Evolutionary conservation across 1,284 basidiomycete genomes (phyloP).

Genomic region (Moesziomyces sp.): DNA sequence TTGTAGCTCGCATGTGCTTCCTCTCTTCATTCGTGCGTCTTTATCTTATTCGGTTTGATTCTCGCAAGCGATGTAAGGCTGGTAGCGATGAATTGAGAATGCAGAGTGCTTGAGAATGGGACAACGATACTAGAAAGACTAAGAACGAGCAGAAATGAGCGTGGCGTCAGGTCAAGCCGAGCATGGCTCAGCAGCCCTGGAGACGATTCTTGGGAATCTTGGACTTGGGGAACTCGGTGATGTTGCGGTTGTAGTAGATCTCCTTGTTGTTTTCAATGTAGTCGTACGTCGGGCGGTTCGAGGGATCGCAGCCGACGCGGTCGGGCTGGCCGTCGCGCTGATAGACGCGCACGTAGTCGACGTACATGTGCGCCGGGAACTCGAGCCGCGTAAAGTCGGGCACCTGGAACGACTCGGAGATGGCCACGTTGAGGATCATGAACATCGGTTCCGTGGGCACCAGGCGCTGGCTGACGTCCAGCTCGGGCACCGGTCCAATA

Average conservation of each 20-base stretch:
- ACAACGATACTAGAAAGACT: not conserved
- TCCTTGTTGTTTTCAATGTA: conserved; percentile 65
- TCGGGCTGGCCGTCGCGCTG: conserved; percentile 69
- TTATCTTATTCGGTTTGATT: not conserved
- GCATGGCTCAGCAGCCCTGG: conserved; percentile 27
- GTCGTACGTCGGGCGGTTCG: conserved; percentile 60
- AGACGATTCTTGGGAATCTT: conserved; percentile 44
- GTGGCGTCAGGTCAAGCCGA: too few species aligned
- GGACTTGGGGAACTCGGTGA: conserved; percentile 46
- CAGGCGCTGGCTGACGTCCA: conserved; percentile 54
- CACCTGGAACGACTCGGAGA: conserved; percentile 70
- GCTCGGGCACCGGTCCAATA: conserved; percentile 40
- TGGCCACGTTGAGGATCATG: conserved; percentile 51
- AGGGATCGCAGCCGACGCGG: conserved; percentile 63
- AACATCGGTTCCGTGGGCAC: conserved; percentile 64
- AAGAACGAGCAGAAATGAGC: too few species aligned
- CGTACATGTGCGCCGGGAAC: conserved; percentile 69
- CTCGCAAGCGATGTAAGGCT: too few species aligned
- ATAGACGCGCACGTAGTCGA: conserved; percentile 71
- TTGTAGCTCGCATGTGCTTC: too few species aligned
- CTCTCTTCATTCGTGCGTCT: too few species aligned
- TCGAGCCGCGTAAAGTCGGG: conserved; percentile 68
- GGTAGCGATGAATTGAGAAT: not conserved
- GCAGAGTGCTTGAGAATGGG: not conserved
- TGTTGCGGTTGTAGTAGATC: conserved; percentile 63